phyloP scores from a whole-genome alignment of 2,329 filamentous ascomycete species.

The Trichophyton rubrum region DNA sequence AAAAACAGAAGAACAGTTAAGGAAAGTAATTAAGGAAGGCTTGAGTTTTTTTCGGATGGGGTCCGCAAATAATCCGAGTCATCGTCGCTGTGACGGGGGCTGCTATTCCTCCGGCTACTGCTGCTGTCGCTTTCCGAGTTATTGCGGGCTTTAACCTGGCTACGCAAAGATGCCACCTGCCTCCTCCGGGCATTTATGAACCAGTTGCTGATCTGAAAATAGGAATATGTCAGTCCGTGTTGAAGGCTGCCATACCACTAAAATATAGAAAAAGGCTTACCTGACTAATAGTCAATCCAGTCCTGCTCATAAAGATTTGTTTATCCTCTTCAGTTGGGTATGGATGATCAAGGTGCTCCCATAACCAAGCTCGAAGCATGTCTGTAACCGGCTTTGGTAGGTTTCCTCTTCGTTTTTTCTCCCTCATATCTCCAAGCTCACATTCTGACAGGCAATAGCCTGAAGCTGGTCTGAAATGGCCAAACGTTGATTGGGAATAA shows the following conservation, averaged over 20 bases:
- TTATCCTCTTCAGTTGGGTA: slow-evolving; percentile 86
- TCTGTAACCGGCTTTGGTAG: slow-evolving; percentile 83
- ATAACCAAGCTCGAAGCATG: slow-evolving; percentile 67
- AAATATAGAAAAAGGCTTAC: slow-evolving; percentile 19
- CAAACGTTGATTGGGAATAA: background rate
- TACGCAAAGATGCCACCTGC: slow-evolving; percentile 36
- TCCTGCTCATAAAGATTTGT: slow-evolving; percentile 63
- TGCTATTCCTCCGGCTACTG: background rate
- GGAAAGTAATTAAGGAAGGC: background rate
- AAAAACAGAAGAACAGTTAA: background rate
- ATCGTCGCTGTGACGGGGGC: background rate
- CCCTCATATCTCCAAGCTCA: slow-evolving; percentile 23
- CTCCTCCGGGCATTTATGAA: slow-evolving; percentile 41
- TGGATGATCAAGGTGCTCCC: slow-evolving; percentile 62
- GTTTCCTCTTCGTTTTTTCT: slow-evolving; percentile 59
- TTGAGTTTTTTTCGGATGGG: background rate
- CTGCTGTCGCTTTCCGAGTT: slow-evolving; percentile 6
- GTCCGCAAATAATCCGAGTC: background rate
- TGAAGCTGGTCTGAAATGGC: background rate
- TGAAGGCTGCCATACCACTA: background rate
- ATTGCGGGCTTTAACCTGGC: slow-evolving; percentile 26
- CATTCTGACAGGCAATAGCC: background rate
- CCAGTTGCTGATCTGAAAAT: slow-evolving; percentile 40
- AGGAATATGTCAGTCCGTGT: background rate
- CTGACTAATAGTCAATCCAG: slow-evolving; percentile 62